A percentile compares a stretch with the other conserved stretches of the same genome.
Conservation (phyloP, 495 filamentous ascomycete genomes). For the Bathelium albidoporum region DNA sequence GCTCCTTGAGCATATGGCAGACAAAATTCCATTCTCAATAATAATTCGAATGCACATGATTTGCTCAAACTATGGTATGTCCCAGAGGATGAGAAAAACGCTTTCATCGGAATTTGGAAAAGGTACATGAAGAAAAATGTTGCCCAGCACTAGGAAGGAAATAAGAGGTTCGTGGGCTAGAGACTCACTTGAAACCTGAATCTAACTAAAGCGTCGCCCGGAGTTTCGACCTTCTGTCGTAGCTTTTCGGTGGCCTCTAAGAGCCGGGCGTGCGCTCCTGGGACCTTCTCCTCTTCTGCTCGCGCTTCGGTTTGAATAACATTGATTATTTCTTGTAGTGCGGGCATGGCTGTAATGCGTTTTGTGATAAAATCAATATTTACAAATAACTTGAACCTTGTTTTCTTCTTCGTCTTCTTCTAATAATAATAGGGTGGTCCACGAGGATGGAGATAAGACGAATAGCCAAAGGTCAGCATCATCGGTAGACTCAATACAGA, state of each 20-base stretch:
- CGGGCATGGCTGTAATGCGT: no score
- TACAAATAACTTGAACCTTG: no score
- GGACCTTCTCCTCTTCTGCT: background rate
- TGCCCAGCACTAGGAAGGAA: no score
- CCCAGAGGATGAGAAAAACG: background rate
- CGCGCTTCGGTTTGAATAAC: background rate
- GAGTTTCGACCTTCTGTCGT: conserved; percentile 7
- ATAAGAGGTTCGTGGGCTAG: no score
- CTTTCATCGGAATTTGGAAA: background rate
- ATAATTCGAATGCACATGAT: conserved; percentile 5
- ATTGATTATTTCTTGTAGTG: background rate
- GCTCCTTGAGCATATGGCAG: background rate
- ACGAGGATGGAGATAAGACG: no score
- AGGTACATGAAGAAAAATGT: background rate
- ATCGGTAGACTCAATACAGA: no score
- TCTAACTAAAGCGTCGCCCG: conserved; percentile 6
- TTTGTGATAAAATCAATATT: no score
- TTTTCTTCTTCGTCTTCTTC: no score
- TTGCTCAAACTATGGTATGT: conserved; percentile 5
- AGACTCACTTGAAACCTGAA: conserved; percentile 12
- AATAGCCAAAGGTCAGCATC: no score
- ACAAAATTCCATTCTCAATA: conserved; percentile 2
- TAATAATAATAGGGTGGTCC: no score
- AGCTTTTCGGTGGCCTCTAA: background rate
- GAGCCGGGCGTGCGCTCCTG: background rate